Conservation (phyloP, 495 filamentous ascomycete genomes). For the Aspergillus nidulans region DNA sequence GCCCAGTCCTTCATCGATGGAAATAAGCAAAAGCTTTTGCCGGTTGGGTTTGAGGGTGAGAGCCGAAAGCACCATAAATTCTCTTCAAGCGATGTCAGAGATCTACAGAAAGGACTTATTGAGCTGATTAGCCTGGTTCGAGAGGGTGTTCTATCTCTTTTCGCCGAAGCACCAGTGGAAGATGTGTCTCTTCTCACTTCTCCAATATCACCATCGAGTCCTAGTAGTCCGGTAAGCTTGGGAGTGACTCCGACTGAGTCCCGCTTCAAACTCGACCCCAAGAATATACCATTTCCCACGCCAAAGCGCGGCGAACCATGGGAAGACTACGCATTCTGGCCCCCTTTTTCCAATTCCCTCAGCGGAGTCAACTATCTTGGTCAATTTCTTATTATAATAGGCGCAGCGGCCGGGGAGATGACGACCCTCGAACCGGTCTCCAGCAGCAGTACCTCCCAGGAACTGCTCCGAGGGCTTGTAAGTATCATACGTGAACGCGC, state of each 20-base stretch:
- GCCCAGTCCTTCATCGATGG: conserved; percentile 87
- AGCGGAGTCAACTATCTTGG: conserved; percentile 82
- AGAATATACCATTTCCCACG: conserved; percentile 70
- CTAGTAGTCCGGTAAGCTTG: conserved; percentile 57
- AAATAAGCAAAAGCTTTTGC: conserved; percentile 73
- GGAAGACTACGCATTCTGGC: conserved; percentile 97
- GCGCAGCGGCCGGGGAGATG: conserved; percentile 83
- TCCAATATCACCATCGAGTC: conserved; percentile 67
- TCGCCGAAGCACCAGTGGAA: conserved; percentile 84
- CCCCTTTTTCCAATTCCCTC: conserved; percentile 83
- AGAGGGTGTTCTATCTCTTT: conserved; percentile 72
- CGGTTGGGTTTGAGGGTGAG: conserved; percentile 77
- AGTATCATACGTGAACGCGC: conserved; percentile 77
- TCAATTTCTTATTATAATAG: conserved; percentile 73
- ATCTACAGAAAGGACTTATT: conserved; percentile 71
- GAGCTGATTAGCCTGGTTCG: conserved; percentile 80
- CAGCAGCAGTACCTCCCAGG: conserved; percentile 52
- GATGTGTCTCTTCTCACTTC: conserved; percentile 83
- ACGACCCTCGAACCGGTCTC: conserved; percentile 62
- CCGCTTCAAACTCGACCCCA: conserved; percentile 72
- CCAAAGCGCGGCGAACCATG: conserved; percentile 73
- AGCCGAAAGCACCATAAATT: conserved; percentile 82
- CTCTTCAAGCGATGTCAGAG: conserved; percentile 59
- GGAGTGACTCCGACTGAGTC: conserved; percentile 54
- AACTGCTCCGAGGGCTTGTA: conserved; percentile 67